phyloP scores from a whole-genome alignment of 1,284 basidiomycete species.

The Sporisorium sorghi region DNA sequence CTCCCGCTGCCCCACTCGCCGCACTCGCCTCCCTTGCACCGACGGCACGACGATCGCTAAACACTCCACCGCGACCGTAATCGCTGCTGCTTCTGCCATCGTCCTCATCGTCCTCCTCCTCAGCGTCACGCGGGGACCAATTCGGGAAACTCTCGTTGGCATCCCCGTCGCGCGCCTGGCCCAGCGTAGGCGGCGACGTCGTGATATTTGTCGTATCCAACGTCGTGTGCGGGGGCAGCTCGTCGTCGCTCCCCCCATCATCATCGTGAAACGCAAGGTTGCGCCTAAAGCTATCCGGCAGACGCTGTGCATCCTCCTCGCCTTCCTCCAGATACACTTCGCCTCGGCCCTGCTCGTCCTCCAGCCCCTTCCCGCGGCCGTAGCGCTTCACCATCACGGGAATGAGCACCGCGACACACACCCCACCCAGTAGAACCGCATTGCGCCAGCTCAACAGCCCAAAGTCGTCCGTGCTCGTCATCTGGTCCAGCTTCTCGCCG shows the following conservation, averaged over 20 bases:
- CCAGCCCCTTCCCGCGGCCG: slow-evolving; percentile 2
- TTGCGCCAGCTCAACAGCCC: slow-evolving; percentile 89
- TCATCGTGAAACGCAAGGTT: slow-evolving; percentile 14
- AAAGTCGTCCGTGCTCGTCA: slow-evolving; percentile 92
- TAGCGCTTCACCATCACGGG: slow-evolving; percentile 74
- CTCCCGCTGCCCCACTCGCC: background rate
- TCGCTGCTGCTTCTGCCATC: slow-evolving; percentile 1
- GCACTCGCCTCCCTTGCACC: background rate
- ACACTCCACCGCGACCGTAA: slow-evolving; percentile 21
- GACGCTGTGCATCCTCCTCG: slow-evolving; percentile 16
- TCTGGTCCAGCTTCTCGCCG: slow-evolving; percentile 86
- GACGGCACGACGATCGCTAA: slow-evolving; percentile 17
- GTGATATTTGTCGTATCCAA: slow-evolving; percentile 22
- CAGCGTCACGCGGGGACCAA: slow-evolving; percentile 4
- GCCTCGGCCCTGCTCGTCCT: slow-evolving; percentile 28
- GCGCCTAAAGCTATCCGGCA: slow-evolving; percentile 35
- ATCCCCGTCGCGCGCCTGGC: background rate
- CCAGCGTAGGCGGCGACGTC: background rate
- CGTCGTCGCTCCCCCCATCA: slow-evolving; percentile 29
- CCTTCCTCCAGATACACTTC: slow-evolving; percentile 33
- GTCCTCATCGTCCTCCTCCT: slow-evolving; percentile 7
- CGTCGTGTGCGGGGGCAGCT: slow-evolving; percentile 29
- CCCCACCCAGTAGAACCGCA: slow-evolving; percentile 82
- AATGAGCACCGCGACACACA: slow-evolving; percentile 88
- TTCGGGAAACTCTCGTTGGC: slow-evolving; percentile 27